Percentiles rank a stretch among this genome's conserved stretches.
Evolutionary conservation across 495 filamentous ascomycete genomes (phyloP).

Genomic region (Tuber borchii): DNA sequence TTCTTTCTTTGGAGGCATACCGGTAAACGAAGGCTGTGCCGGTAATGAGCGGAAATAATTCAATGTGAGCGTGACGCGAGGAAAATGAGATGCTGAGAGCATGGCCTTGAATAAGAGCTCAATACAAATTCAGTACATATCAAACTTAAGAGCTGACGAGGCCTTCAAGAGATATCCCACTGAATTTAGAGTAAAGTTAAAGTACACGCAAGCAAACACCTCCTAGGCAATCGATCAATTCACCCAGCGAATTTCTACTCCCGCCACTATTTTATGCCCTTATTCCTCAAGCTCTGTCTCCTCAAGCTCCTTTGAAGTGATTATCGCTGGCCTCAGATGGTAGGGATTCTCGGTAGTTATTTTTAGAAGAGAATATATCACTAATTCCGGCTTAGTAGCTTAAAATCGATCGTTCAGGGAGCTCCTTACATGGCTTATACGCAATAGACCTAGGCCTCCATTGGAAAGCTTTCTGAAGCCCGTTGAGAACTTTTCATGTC

Average conservation of each 20-base stretch:
- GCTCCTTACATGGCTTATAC: constrained; percentile 61
- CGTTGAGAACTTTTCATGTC: constrained; percentile 33
- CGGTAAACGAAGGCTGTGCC: not conserved
- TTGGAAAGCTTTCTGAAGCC: constrained; percentile 56
- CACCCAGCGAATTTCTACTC: not conserved
- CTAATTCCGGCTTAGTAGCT: constrained; percentile 41
- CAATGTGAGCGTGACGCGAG: not conserved
- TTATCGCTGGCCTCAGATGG: constrained; percentile 16
- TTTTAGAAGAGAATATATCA: constrained; percentile 68
- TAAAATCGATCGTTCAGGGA: not conserved
- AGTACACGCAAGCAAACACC: not conserved
- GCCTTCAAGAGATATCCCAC: not conserved
- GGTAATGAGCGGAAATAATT: not conserved
- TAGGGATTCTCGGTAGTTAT: constrained; percentile 60
- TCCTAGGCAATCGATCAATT: not conserved
- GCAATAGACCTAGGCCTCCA: constrained; percentile 54
- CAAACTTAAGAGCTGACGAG: constrained; percentile 3
- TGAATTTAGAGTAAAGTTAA: constrained; percentile 3
- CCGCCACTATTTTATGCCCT: constrained; percentile 2
- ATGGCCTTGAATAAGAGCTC: not conserved
- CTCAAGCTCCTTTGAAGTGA: constrained; percentile 17
- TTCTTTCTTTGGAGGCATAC: constrained; percentile 42
- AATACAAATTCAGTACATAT: not conserved
- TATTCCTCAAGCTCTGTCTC: not conserved
- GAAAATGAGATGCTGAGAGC: not conserved